Conservation (phyloP, 345 rosid species). For the Arabis alpina region DNA sequence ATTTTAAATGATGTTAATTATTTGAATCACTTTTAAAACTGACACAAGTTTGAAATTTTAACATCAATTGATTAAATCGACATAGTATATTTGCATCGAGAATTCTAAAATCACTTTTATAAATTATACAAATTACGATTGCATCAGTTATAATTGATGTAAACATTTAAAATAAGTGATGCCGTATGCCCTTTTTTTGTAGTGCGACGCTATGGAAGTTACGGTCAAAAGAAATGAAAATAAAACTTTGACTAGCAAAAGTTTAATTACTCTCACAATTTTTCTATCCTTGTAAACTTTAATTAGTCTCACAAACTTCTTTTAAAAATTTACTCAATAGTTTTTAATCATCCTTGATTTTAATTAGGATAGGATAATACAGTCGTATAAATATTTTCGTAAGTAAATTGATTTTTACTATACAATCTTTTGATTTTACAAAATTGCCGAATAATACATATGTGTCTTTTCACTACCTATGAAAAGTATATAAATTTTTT, state of each 20-base stretch:
- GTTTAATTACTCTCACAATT: background rate
- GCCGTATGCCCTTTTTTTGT: too few species aligned
- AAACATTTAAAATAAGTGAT: too few species aligned
- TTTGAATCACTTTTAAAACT: too few species aligned
- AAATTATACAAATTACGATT: too few species aligned
- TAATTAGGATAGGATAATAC: background rate
- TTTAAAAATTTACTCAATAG: background rate
- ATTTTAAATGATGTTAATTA: too few species aligned
- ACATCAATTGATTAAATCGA: too few species aligned
- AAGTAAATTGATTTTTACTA: background rate
- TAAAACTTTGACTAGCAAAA: slow-evolving; percentile 13
- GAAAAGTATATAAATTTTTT: background rate
- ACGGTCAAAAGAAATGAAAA: background rate
- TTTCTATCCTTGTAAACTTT: too few species aligned
- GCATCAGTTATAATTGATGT: too few species aligned
- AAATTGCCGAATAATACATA: background rate
- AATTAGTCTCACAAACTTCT: background rate
- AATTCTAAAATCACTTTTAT: too few species aligned
- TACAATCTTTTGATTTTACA: background rate
- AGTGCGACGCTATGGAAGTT: slow-evolving; percentile 17
- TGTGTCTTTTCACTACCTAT: background rate
- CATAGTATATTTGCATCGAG: too few species aligned
- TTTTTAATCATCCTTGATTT: background rate
- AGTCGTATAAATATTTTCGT: background rate
- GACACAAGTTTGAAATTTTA: too few species aligned